Conservation (phyloP, 495 filamentous ascomycete genomes). For the Aspergillus olivimuriae region DNA sequence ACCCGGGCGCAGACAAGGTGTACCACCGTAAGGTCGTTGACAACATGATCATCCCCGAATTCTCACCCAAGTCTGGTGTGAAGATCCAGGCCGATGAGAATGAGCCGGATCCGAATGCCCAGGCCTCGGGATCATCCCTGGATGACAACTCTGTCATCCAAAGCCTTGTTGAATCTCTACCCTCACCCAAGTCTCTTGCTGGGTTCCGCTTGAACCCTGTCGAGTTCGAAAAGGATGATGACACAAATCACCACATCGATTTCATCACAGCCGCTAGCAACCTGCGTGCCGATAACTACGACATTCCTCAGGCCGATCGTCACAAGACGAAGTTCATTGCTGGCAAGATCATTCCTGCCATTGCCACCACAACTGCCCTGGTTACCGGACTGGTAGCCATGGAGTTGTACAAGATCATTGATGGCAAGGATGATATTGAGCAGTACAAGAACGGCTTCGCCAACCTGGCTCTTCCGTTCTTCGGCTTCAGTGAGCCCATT, state of each 20-base stretch:
- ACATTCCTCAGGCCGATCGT: constrained; percentile 81
- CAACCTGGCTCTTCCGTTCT: constrained; percentile 94
- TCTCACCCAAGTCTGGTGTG: constrained; percentile 82
- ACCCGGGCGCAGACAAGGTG: constrained; percentile 55
- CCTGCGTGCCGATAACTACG: constrained; percentile 94
- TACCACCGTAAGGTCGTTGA: constrained; percentile 75
- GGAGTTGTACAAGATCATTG: constrained; percentile 94
- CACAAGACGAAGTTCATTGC: constrained; percentile 99
- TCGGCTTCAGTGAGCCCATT: constrained; percentile 96
- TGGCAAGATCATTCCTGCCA: constrained; percentile 98
- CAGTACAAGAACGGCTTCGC: constrained; percentile 99
- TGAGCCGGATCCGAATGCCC: constrained; percentile 88
- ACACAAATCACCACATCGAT: constrained; percentile 97
- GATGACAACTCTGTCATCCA: constrained; percentile 69
- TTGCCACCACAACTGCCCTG: constrained; percentile 93
- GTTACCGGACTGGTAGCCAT: constrained; percentile 90
- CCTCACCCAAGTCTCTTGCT: constrained; percentile 69
- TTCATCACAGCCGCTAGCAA: constrained; percentile 98
- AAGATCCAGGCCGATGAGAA: constrained; percentile 97
- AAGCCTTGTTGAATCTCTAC: constrained; percentile 59
- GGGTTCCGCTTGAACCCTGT: constrained; percentile 86
- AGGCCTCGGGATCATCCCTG: constrained; percentile 42
- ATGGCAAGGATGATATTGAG: constrained; percentile 90
- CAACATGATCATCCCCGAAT: constrained; percentile 94
- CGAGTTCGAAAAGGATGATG: constrained; percentile 99